These are phyloP conservation scores for Glycine soja DNA, from an alignment of 306 rosid species.

Conservation along the genomic window DNA sequence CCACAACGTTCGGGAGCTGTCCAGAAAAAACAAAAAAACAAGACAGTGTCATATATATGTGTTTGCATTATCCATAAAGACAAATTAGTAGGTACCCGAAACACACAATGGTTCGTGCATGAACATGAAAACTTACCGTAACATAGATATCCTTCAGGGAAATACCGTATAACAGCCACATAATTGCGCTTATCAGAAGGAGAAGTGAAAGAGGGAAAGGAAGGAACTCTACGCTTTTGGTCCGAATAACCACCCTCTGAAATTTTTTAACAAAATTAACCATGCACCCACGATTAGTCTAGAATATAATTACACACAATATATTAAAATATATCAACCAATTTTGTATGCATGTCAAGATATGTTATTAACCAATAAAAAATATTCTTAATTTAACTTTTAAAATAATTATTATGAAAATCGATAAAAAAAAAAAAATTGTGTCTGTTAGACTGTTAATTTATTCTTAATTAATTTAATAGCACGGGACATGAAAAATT, in stretches of 20 bases:
- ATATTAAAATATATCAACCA: background rate
- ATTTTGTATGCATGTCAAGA: background rate
- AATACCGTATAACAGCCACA: constrained; percentile 83
- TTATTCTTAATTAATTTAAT: background rate
- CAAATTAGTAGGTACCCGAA: constrained; percentile 37
- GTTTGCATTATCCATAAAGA: constrained; percentile 10
- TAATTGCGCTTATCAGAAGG: constrained; percentile 80
- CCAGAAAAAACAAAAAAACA: background rate
- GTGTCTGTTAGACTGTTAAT: background rate
- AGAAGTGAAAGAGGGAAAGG: constrained; percentile 82
- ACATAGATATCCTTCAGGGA: constrained; percentile 74
- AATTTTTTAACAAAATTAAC: background rate
- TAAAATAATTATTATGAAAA: no score
- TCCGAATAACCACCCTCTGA: constrained; percentile 79
- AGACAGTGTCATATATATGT: background rate
- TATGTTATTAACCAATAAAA: no score
- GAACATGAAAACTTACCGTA: constrained; percentile 60
- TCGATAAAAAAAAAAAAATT: no score
- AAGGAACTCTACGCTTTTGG: constrained; percentile 96
- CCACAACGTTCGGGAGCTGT: constrained; percentile 88
- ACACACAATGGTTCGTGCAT: background rate
- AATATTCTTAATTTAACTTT: no score
- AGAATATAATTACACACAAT: background rate
- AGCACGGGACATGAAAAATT: background rate
- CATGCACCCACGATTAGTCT: constrained; percentile 17